Conservation (phyloP, 2,329 filamentous ascomycete genomes). For the Bipolaris bicolor region DNA sequence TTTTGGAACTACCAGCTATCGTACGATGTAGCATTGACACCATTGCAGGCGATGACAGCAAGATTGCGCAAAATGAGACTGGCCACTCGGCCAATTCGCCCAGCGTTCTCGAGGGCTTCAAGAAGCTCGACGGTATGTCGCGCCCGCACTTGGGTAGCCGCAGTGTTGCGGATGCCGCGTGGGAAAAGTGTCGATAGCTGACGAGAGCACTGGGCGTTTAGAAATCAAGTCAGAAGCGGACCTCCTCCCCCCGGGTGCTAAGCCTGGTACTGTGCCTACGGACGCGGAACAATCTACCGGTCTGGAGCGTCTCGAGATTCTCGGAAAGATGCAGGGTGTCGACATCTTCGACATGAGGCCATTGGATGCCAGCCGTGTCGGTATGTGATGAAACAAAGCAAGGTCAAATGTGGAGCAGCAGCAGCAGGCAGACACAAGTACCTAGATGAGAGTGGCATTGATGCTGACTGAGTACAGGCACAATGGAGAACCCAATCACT, state of each 20-base stretch:
- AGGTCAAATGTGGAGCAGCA: neutral
- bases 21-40: slow-evolving; percentile 42
- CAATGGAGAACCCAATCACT: slow-evolving; percentile 81
- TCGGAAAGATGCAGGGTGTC: slow-evolving; percentile 98
- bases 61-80: slow-evolving; percentile 47
- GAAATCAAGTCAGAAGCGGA: slow-evolving; percentile 85
- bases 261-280: slow-evolving; percentile 83
- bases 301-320: slow-evolving; percentile 96
- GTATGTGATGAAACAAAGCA: slow-evolving; percentile 56
- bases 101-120: slow-evolving; percentile 45
- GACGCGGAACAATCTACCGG: slow-evolving; percentile 96
- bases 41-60: slow-evolving; percentile 44
- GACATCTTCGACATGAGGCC: slow-evolving; percentile 99
- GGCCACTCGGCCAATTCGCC: slow-evolving; percentile 34
- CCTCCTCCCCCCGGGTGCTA: slow-evolving; percentile 81
- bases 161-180: slow-evolving; percentile 6
- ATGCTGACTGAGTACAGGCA: slow-evolving; percentile 63
- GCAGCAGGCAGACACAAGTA: neutral
- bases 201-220: slow-evolving; percentile 52
- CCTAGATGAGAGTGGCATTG: slow-evolving; percentile 6
- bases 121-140: slow-evolving; percentile 54
- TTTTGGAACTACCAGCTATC: slow-evolving; percentile 33
- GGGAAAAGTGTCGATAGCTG: slow-evolving; percentile 33
- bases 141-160: slow-evolving; percentile 17
- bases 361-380: slow-evolving; percentile 85